Evolutionary conservation across 2,329 filamentous ascomycete species (phyloP).

Genomic region (Hypoxylon sp.): DNA sequence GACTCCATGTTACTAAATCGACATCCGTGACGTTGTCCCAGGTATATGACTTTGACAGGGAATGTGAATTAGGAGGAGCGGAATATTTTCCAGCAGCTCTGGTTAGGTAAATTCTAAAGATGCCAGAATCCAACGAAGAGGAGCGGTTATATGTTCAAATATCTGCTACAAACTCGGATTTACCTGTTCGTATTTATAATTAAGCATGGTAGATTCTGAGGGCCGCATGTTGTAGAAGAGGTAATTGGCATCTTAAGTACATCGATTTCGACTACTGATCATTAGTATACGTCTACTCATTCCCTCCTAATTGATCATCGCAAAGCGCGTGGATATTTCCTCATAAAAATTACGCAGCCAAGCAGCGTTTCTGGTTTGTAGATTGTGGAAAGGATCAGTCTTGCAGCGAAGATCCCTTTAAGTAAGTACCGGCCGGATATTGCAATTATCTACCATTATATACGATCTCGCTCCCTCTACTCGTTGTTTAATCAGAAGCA

Average conservation of each 20-base stretch:
- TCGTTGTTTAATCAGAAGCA: background rate
- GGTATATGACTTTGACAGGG: background rate
- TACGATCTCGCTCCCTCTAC: background rate
- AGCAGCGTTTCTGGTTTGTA: background rate
- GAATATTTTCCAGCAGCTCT: background rate
- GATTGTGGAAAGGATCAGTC: background rate
- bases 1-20: conserved; percentile 9
- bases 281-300: background rate
- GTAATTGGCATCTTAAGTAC: background rate
- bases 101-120: background rate
- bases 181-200: background rate
- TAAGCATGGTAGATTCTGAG: background rate
- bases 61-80: background rate
- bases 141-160: background rate
- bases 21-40: background rate
- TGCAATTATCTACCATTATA: background rate
- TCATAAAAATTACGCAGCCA: background rate
- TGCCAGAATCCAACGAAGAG: background rate
- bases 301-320: background rate
- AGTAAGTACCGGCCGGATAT: conserved; percentile 14
- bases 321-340: background rate
- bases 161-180: background rate
- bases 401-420: conserved; percentile 17
- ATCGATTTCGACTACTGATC: background rate
- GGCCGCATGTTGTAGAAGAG: background rate